These are phyloP conservation scores for Boletus tomentosulus DNA, from an alignment of 768 basidiomycete genomes.

Conservation along the genomic window DNA sequence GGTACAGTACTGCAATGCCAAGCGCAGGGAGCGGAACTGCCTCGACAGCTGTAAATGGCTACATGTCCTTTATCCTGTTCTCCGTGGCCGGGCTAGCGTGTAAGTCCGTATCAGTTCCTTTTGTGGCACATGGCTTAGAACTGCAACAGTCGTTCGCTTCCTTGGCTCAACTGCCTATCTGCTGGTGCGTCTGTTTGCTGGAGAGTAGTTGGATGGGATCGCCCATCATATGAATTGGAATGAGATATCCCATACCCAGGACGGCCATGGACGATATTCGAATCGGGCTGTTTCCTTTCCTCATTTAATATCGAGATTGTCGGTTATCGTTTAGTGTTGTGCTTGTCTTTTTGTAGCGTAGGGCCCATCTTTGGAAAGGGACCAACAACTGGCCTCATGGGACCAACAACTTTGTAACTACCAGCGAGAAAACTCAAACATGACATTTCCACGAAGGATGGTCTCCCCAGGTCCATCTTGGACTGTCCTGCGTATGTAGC, in stretches of 20 bases:
- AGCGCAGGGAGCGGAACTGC: constrained; percentile 47
- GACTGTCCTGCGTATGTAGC: constrained; percentile 23
- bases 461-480: constrained; percentile 28
- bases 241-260: not conserved
- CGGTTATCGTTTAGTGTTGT: not conserved
- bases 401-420: not conserved
- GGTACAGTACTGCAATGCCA: constrained; percentile 37
- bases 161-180: constrained; percentile 79
- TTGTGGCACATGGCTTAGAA: not conserved
- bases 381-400: not conserved
- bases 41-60: constrained; percentile 64
- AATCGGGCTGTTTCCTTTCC: not conserved
- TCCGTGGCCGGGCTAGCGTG: constrained; percentile 85
- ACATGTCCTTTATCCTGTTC: constrained; percentile 86
- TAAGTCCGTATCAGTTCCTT: constrained; percentile 39
- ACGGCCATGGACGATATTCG: constrained; percentile 11
- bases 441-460: no score
- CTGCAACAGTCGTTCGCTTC: constrained; percentile 69
- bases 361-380: not conserved
- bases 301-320: not conserved
- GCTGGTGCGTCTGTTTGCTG: constrained; percentile 81
- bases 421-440: not conserved
- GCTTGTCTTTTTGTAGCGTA: not conserved
- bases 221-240: not conserved
- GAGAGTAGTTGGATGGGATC: constrained; percentile 48